A percentile compares a stretch with the other conserved stretches of the same genome.
Conservation (phyloP, 2,329 filamentous ascomycete species). For the Ceratocystis papillata region DNA sequence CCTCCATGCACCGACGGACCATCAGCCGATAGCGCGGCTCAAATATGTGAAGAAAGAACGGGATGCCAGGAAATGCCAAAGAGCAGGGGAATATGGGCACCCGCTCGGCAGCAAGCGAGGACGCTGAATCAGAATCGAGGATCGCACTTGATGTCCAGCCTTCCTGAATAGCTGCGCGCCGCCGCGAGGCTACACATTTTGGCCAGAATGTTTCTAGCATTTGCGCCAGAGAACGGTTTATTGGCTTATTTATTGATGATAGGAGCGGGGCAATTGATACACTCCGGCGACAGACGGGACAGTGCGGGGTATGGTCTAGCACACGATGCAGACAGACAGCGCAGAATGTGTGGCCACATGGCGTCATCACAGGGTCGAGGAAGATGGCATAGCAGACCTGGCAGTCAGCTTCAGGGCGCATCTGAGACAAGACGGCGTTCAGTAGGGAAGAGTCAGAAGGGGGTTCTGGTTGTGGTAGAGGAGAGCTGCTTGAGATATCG, state of each 20-base stretch:
- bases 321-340: conserved; percentile 65
- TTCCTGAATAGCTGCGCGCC: conserved; percentile 46
- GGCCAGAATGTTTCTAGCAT: conserved; percentile 61
- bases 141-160: conserved; percentile 38
- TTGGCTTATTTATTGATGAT: conserved; percentile 35
- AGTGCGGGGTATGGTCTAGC: conserved; percentile 65
- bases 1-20: conserved; percentile 66
- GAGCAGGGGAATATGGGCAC: conserved; percentile 73
- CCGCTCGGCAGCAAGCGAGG: conserved; percentile 32
- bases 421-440: conserved; percentile 47
- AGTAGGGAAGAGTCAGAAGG: conserved; percentile 30
- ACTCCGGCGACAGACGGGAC: conserved; percentile 65
- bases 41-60: conserved; percentile 81
- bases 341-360: conserved; percentile 85
- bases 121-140: conserved; percentile 36
- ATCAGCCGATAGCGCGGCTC: conserved; percentile 87
- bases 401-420: conserved; percentile 67
- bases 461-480: not conserved
- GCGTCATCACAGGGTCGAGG: conserved; percentile 70
- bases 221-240: conserved; percentile 52
- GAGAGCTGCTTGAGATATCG: conserved; percentile 2
- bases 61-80: conserved; percentile 69
- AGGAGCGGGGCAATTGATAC: conserved; percentile 43
- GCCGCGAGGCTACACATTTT: conserved; percentile 49
- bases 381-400: conserved; percentile 78